Conservation (phyloP, 2,329 filamentous ascomycete genomes). For the Pyrenochaeta sp. region DNA sequence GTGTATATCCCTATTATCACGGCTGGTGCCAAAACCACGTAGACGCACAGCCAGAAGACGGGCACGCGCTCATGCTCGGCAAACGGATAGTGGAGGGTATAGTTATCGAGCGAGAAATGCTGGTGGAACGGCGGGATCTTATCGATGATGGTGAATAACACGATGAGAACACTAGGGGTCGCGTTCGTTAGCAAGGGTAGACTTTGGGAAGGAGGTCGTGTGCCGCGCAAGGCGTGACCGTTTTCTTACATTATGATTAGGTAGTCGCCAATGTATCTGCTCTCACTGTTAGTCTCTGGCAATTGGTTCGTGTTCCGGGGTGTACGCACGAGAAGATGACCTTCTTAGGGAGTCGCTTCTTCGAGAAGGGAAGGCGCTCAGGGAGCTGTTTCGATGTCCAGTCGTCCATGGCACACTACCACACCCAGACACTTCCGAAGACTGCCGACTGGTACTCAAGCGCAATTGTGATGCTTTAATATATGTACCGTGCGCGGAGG, state of each 20-base stretch:
- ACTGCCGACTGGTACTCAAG: conserved; percentile 15
- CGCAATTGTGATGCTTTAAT: conserved; percentile 8
- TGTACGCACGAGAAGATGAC: conserved; percentile 61
- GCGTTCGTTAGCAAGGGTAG: conserved; percentile 25
- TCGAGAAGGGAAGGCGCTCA: conserved; percentile 62
- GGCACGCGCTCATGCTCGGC: conserved; percentile 64
- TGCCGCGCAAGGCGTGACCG: conserved; percentile 25
- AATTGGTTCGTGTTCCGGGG: background rate
- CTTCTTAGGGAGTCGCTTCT: conserved; percentile 59
- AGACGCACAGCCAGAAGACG: conserved; percentile 58
- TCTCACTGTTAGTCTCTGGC: conserved; percentile 25
- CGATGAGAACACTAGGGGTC: conserved; percentile 57
- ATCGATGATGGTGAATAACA: conserved; percentile 62
- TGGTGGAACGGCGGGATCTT: conserved; percentile 65
- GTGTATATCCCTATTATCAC: conserved; percentile 64
- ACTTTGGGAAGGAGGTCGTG: conserved; percentile 45
- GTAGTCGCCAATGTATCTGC: conserved; percentile 67
- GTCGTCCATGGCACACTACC: conserved; percentile 43
- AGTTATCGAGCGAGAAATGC: conserved; percentile 65
- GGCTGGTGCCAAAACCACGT: conserved; percentile 60
- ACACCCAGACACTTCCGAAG: conserved; percentile 22
- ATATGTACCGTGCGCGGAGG: conserved; percentile 14
- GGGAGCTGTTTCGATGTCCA: conserved; percentile 49
- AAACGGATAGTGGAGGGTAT: conserved; percentile 66
- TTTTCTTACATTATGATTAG: conserved; percentile 63